Evolutionary conservation across 2,329 filamentous ascomycete genomes (phyloP), one percentile per base, ranked within the genome.

Genomic region (Akanthomyces dipterigenus): DNA sequence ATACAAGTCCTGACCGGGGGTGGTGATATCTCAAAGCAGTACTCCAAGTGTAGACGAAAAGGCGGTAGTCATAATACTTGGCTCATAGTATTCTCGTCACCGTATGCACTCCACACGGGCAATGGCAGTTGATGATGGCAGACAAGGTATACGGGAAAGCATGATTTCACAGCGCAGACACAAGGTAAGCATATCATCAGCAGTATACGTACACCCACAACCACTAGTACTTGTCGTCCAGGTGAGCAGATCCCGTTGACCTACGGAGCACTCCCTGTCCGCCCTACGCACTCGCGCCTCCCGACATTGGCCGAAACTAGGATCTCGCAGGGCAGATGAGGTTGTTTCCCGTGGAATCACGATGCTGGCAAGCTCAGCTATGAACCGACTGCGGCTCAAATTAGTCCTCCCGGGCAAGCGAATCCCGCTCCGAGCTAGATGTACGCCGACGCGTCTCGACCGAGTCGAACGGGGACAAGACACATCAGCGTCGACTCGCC

Each of bases 241-340:
- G 43, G 31, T 50, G 55, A 42, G 45, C 45, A 56, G 40, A 28
- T 9, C 22, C 34, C 9, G 45, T 50, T 45, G 12, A 31, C 31
- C 16, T 14, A 12, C 55, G 26, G 4, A 31, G 6, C 42, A 16
- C 11, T 16, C 36, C 36, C 5, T 16, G 43, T 49, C 45, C 11
- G 18, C 34, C 55, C 34, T 34, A 22, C 34, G 20, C 22, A 31
- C 18, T 24, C n/a, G 16, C 5, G 8, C 18, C 16, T 42, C 40
- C 55, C 55, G 55, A 22, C 38, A 20, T 58, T 49, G 55, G 43
- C 45, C 55, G 55, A 58, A 28, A 28, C 43, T 49, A 58, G 45
- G 22, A 58, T 58, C 55, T 38, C 45, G 55, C 7, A 49, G 22
- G 34, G 43, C 43, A 26, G 31, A 26, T 49, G 18, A 20, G 31